Evolutionary conservation across 257 asterid species (phyloP).

Genomic region (Osmanthus fragrans): DNA sequence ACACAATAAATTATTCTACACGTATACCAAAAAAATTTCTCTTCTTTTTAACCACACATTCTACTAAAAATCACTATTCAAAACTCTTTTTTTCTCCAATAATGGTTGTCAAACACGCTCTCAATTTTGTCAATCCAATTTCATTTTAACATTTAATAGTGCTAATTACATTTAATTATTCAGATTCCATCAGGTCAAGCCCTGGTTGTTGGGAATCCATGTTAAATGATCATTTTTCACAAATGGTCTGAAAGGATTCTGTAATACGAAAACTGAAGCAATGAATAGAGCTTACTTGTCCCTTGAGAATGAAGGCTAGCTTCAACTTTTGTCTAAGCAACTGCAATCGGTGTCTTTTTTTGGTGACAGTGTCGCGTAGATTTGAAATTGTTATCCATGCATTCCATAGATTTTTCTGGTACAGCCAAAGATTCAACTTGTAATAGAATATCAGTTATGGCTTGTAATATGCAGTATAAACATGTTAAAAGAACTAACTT

Average conservation of each 20-base stretch:
- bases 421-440: conserved; percentile 12
- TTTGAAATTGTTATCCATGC: conserved; percentile 74
- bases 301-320: conserved; percentile 61
- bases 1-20: too few species aligned
- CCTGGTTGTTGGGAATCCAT: neutral
- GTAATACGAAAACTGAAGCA: neutral
- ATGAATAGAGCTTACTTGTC: conserved; percentile 49
- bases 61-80: too few species aligned
- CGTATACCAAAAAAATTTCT: too few species aligned
- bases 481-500: neutral
- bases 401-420: conserved; percentile 64
- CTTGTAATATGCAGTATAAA: neutral
- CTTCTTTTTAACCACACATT: too few species aligned
- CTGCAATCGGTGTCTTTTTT: conserved; percentile 66
- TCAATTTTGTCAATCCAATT: neutral
- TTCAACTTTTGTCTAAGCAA: conserved; percentile 65
- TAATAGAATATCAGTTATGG: neutral
- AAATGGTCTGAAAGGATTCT: neutral
- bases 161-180: neutral
- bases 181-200: neutral
- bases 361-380: conserved; percentile 64
- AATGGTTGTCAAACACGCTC: too few species aligned
- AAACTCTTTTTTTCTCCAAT: too few species aligned
- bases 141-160: conserved; percentile 23
- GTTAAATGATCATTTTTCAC: neutral